A percentile compares a stretch with the other conserved stretches of the same genome.
phyloP scores from a whole-genome alignment of 2,329 filamentous ascomycete genomes.

The Septoria petroselini region DNA sequence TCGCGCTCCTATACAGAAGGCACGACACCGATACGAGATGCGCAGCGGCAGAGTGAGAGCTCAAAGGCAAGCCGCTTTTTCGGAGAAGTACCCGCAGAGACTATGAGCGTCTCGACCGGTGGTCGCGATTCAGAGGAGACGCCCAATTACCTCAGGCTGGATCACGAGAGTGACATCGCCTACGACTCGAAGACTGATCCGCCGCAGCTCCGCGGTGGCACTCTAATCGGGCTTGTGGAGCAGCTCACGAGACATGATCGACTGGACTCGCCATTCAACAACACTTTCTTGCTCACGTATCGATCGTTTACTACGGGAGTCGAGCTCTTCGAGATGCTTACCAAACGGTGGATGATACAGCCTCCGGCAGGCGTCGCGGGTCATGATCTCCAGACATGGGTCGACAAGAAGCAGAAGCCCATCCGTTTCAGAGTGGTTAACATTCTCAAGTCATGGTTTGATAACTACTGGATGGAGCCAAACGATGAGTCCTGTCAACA shows the following conservation, averaged over 20 bases:
- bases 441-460: conserved; percentile 97
- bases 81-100: conserved; percentile 47
- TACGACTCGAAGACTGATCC: conserved; percentile 80
- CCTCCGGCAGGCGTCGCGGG: conserved; percentile 76
- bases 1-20: conserved; percentile 66
- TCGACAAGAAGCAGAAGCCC: conserved; percentile 90
- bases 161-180: conserved; percentile 82
- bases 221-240: conserved; percentile 83
- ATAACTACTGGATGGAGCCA: conserved; percentile 98
- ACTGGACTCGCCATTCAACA: conserved; percentile 91
- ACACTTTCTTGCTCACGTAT: conserved; percentile 95
- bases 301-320: conserved; percentile 87
- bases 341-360: conserved; percentile 88
- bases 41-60: conserved; percentile 39
- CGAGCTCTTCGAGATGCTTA: conserved; percentile 88
- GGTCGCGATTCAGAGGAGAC: conserved; percentile 66
- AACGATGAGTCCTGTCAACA: conserved; percentile 78
- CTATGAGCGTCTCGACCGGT: conserved; percentile 32
- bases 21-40: conserved; percentile 20
- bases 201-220: conserved; percentile 81
- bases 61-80: conserved; percentile 53
- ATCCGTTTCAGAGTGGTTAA: conserved; percentile 96
- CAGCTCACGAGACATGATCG: conserved; percentile 95
- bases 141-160: conserved; percentile 79
- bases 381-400: conserved; percentile 80